These are phyloP conservation scores for Lasiodiplodia citricola DNA, from an alignment of 2,329 filamentous ascomycete species.

Conservation along the genomic window DNA sequence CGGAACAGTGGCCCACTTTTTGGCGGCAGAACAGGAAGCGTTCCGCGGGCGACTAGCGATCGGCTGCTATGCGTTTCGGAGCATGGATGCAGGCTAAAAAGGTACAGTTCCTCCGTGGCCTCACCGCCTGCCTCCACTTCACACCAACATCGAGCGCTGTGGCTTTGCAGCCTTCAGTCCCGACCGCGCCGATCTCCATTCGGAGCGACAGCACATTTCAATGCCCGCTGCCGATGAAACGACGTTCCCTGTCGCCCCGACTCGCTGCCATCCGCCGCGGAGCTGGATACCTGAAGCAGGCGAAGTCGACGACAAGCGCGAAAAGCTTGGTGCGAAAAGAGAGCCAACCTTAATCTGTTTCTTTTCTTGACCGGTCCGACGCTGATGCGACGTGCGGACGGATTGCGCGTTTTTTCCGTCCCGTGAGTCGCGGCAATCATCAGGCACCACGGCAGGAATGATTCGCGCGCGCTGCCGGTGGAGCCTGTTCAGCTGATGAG, in stretches of 20 bases:
- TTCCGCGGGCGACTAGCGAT: neutral
- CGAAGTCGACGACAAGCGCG: neutral
- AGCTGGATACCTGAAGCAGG: conserved; percentile 17
- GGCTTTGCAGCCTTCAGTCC: neutral
- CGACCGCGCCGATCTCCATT: conserved; percentile 2
- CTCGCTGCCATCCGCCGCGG: conserved; percentile 14
- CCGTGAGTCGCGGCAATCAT: conserved; percentile 16
- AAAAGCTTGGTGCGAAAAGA: conserved; percentile 21
- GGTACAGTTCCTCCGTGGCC: conserved; percentile 5
- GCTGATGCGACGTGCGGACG: neutral
- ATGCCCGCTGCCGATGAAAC: conserved; percentile 23
- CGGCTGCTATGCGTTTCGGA: conserved; percentile 12
- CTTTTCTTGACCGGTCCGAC: neutral
- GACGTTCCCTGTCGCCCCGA: conserved; percentile 4
- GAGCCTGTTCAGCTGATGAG: neutral
- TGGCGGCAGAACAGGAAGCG: no score
- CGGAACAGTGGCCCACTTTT: conserved; percentile 14
- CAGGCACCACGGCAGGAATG: conserved; percentile 5
- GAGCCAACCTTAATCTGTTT: conserved; percentile 18
- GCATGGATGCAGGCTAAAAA: conserved; percentile 17
- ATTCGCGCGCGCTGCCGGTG: conserved; percentile 13
- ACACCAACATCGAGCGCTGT: neutral
- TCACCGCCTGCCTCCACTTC: conserved; percentile 16
- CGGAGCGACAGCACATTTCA: neutral
- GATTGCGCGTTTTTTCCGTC: conserved; percentile 9